A percentile compares a stretch with the other conserved stretches of the same genome.
phyloP scores from a whole-genome alignment of 202 grass and related monocot species.

The Carex arenaria region DNA sequence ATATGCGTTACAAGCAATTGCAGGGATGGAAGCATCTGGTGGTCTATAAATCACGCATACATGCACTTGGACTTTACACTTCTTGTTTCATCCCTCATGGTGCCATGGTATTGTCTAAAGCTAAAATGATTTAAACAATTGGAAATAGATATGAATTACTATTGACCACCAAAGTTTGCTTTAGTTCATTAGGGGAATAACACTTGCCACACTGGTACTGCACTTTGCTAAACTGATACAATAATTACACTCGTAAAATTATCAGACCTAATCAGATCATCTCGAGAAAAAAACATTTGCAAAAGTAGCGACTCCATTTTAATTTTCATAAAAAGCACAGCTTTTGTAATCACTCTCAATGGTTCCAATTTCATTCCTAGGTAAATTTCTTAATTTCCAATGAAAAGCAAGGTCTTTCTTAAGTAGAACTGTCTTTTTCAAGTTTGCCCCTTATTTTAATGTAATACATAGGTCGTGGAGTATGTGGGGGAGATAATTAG shows the following conservation, averaged over 20 bases:
- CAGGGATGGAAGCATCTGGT: slow-evolving; percentile 86
- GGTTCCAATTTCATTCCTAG: not conserved
- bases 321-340: not conserved
- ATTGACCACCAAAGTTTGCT: not conserved
- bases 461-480: slow-evolving; percentile 65
- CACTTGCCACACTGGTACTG: not conserved
- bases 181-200: not conserved
- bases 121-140: not conserved
- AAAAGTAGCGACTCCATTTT: not conserved
- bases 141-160: not conserved
- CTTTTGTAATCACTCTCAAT: not conserved
- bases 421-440: not conserved
- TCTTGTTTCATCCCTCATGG: slow-evolving; percentile 70
- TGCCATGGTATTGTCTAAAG: slow-evolving; percentile 57
- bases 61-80: slow-evolving; percentile 94
- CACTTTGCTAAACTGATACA: not conserved
- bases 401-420: not conserved
- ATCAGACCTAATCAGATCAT: not conserved
- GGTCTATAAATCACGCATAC: slow-evolving; percentile 91
- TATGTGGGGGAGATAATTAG: slow-evolving; percentile 90
- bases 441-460: slow-evolving; percentile 12
- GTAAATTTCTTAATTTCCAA: not conserved
- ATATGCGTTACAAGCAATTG: slow-evolving; percentile 57
- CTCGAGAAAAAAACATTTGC: not conserved
- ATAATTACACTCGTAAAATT: not conserved